phyloP scores from a whole-genome alignment of 2,329 filamentous ascomycete species.

The Xylariaceae sp. region DNA sequence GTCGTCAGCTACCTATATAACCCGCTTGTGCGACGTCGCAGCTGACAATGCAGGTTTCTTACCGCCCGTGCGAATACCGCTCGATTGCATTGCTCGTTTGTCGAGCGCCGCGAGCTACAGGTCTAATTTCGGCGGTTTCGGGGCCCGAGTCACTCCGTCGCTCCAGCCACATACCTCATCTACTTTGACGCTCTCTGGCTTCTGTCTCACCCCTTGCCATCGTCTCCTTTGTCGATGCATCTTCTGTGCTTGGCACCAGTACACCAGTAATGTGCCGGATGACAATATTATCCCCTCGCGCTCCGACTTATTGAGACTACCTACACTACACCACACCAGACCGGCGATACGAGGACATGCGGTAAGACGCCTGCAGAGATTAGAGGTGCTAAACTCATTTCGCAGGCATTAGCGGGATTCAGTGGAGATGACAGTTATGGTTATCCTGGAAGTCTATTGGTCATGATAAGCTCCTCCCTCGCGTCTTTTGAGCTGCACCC shows the following conservation, averaged over 20 bases:
- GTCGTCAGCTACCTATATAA: background rate
- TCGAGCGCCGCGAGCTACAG: slow-evolving; percentile 25
- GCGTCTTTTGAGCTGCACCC: background rate
- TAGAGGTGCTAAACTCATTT: background rate
- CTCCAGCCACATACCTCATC: slow-evolving; percentile 20
- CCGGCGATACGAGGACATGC: slow-evolving; percentile 5
- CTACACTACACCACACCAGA: background rate
- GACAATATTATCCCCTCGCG: background rate
- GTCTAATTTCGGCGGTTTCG: slow-evolving; percentile 32
- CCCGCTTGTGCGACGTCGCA: slow-evolving; percentile 12
- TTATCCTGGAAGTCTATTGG: slow-evolving; percentile 6
- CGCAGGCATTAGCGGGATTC: slow-evolving; percentile 3
- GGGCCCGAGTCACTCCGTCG: slow-evolving; percentile 18
- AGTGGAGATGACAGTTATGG: slow-evolving; percentile 5
- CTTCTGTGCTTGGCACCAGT: background rate
- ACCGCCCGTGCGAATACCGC: slow-evolving; percentile 8
- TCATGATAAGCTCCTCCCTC: slow-evolving; percentile 2
- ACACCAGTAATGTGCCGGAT: background rate
- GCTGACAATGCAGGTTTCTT: slow-evolving; percentile 18
- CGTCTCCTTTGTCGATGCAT: background rate
- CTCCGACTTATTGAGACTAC: background rate
- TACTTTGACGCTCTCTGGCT: slow-evolving; percentile 16
- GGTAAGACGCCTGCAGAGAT: slow-evolving; percentile 7
- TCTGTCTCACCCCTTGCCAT: background rate
- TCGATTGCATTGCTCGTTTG: slow-evolving; percentile 26